Conservation (phyloP, 176 grass and related monocot species). For the Melocanna baccifera region DNA sequence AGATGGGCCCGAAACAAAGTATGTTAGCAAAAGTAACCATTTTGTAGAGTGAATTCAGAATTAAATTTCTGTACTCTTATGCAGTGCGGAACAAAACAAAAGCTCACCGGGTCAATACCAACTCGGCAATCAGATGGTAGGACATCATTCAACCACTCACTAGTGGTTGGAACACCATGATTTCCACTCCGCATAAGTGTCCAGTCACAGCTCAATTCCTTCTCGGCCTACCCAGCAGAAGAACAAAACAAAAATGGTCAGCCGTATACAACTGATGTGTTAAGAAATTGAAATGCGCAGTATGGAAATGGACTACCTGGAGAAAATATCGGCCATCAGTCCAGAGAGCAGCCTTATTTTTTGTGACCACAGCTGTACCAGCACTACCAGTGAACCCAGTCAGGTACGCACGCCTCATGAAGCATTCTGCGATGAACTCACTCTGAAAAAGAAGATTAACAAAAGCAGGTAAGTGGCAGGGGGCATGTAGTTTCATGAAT, state of each 20-base stretch:
- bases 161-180: constrained; percentile 74
- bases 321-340: constrained; percentile 98
- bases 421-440: constrained; percentile 92
- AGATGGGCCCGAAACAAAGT: background rate
- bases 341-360: constrained; percentile 89
- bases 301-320: constrained; percentile 47
- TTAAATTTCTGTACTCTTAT: background rate
- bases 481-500: background rate
- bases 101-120: constrained; percentile 96
- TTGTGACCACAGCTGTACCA: constrained; percentile 91
- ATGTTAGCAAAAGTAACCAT: background rate
- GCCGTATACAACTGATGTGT: background rate
- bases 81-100: constrained; percentile 17
- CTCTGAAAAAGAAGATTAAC: constrained; percentile 51
- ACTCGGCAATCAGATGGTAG: constrained; percentile 69
- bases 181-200: constrained; percentile 86
- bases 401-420: constrained; percentile 71
- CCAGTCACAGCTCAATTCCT: constrained; percentile 73
- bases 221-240: constrained; percentile 62
- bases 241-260: background rate
- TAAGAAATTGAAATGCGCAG: background rate
- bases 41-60: background rate
- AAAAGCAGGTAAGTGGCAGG: constrained; percentile 12
- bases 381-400: constrained; percentile 94
- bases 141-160: constrained; percentile 91